Conservation (phyloP, 805 yeast species). For the Hanseniaspora jakobsenii region DNA sequence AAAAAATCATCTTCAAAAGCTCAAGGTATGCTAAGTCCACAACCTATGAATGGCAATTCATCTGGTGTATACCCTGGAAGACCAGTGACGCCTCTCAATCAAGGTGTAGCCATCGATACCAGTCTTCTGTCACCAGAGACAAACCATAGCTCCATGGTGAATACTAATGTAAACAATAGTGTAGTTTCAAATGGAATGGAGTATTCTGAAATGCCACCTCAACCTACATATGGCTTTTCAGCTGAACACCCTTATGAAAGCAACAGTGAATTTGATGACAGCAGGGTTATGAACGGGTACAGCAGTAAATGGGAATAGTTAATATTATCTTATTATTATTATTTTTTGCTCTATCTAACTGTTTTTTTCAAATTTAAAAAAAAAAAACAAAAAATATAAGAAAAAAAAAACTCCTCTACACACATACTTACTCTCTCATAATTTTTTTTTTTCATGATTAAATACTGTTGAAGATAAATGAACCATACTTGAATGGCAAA, state of each 20-base stretch:
- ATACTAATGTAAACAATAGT: too few relatives aligned
- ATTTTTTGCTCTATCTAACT: too few relatives aligned
- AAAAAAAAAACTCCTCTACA: too few relatives aligned
- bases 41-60: too few relatives aligned
- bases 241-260: conserved; percentile 14
- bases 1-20: too few relatives aligned
- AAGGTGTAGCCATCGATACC: background rate
- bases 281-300: conserved; percentile 8
- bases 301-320: conserved; percentile 2
- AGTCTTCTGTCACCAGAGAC: conserved; percentile 1
- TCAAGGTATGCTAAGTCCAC: too few relatives aligned
- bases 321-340: too few relatives aligned
- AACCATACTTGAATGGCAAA: too few relatives aligned
- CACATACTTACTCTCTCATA: too few relatives aligned
- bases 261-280: conserved; percentile 12
- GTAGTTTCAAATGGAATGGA: background rate
- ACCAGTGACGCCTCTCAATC: conserved; percentile 9
- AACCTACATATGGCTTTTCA: background rate
- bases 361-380: background rate
- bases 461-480: too few relatives aligned
- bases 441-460: too few relatives aligned
- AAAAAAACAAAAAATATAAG: background rate
- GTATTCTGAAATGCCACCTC: too few relatives aligned
- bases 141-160: background rate
- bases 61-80: conserved; percentile 1